phyloP scores from a whole-genome alignment of 2,329 filamentous ascomycete species.

The Colletotrichum musicola region DNA sequence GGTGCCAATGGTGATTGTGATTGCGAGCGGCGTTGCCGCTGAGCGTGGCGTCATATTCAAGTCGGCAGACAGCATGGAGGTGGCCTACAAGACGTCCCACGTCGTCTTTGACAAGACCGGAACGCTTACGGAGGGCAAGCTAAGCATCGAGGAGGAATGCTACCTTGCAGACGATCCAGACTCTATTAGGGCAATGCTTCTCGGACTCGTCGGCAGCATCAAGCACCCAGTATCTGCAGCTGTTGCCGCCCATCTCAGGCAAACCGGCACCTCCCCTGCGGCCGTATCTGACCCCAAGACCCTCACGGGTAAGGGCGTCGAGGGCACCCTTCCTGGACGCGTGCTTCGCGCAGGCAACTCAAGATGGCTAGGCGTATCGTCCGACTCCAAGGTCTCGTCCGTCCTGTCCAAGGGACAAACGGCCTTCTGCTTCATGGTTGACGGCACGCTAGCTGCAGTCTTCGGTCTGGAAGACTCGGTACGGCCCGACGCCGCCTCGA shows the following conservation, averaged over 20 bases:
- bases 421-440: constrained; percentile 61
- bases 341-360: constrained; percentile 63
- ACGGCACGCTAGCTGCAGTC: constrained; percentile 51
- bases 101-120: constrained; percentile 87
- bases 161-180: constrained; percentile 41
- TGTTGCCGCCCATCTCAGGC: constrained; percentile 57
- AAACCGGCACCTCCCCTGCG: constrained; percentile 8
- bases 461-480: constrained; percentile 62
- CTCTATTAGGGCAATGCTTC: constrained; percentile 18
- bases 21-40: constrained; percentile 76
- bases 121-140: constrained; percentile 73
- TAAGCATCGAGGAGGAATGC: constrained; percentile 57
- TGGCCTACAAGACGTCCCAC: constrained; percentile 70
- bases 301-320: constrained; percentile 61
- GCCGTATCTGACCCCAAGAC: constrained; percentile 49
- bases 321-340: constrained; percentile 47
- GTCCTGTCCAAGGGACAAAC: constrained; percentile 55
- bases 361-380: constrained; percentile 57
- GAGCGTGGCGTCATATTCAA: constrained; percentile 77
- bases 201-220: constrained; percentile 51
- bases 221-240: constrained; percentile 67
- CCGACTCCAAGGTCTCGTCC: constrained; percentile 48
- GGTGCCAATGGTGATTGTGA: constrained; percentile 83
- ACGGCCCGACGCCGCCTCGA: constrained; percentile 55
- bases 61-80: constrained; percentile 72